Percentiles rank a stretch among this genome's conserved stretches.
Conservation (phyloP, 2,329 filamentous ascomycete species). For the Sporothrix variecibatus region DNA sequence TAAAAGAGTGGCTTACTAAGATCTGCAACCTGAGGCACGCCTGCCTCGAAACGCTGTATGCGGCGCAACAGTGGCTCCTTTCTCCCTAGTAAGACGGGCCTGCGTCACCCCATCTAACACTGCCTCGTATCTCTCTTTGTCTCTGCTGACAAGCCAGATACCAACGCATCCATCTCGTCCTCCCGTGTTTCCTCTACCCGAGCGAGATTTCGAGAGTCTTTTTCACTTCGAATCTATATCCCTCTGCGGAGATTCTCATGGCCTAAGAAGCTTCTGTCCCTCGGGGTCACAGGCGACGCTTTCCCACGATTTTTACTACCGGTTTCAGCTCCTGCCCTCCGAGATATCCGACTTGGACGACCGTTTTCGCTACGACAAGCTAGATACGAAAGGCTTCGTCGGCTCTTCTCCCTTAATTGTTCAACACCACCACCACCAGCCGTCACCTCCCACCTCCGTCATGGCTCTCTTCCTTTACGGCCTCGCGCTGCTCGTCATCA, state of each 20-base stretch:
- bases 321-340: slow-evolving; percentile 11
- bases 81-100: not conserved
- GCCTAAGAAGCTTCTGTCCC: slow-evolving; percentile 4
- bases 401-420: not conserved
- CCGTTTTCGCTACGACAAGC: not conserved
- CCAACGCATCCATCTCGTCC: not conserved
- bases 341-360: slow-evolving; percentile 2
- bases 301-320: not conserved
- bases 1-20: slow-evolving; percentile 2
- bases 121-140: not conserved
- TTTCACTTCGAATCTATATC: not conserved
- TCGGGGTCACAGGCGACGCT: slow-evolving; percentile 6
- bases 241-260: slow-evolving; percentile 10
- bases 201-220: not conserved
- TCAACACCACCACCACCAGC: not conserved
- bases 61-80: slow-evolving; percentile 5
- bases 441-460: slow-evolving; percentile 32
- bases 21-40: not conserved
- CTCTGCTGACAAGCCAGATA: not conserved
- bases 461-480: slow-evolving; percentile 85
- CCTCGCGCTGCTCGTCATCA: slow-evolving; percentile 69
- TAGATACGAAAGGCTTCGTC: not conserved
- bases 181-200: not conserved
- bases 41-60: not conserved
- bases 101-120: slow-evolving; percentile 19